These are phyloP conservation scores for Parasarocladium wereldwijsianum DNA, from an alignment of 2,329 filamentous ascomycete genomes.

Conservation along the genomic window DNA sequence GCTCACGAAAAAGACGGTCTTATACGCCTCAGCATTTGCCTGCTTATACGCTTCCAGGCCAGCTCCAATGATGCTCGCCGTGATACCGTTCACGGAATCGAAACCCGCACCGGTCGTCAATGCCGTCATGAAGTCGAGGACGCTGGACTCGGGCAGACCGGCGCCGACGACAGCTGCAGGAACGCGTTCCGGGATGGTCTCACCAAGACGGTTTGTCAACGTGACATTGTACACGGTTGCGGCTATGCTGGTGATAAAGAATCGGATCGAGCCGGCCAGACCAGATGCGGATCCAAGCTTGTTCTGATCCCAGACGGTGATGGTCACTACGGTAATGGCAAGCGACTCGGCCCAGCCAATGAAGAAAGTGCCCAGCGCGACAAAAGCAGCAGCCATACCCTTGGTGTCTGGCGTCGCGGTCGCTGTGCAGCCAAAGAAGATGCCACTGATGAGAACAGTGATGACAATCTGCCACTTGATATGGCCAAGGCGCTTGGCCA, in stretches of 20 bases:
- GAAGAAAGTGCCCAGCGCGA: conserved; percentile 17
- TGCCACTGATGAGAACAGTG: conserved; percentile 12
- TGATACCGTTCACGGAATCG: conserved; percentile 15
- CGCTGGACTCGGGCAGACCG: conserved; percentile 19
- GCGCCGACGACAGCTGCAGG: conserved; percentile 18
- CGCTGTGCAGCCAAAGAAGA: conserved; percentile 16
- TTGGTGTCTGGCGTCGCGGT: conserved; percentile 14
- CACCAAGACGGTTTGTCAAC: conserved; percentile 16
- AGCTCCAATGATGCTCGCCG: conserved; percentile 13
- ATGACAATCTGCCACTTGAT: conserved; percentile 18
- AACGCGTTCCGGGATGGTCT: conserved; percentile 16
- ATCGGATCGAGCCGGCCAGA: conserved; percentile 20
- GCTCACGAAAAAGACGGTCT: conserved; percentile 18
- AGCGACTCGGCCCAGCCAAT: conserved; percentile 20
- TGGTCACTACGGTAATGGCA: conserved; percentile 18
- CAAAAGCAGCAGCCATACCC: conserved; percentile 12
- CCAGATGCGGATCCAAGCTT: conserved; percentile 20
- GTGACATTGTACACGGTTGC: conserved; percentile 19
- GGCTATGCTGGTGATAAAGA: conserved; percentile 18
- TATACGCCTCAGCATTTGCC: conserved; percentile 19
- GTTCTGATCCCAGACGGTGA: conserved; percentile 17
- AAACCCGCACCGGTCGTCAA: conserved; percentile 15
- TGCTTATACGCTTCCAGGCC: conserved; percentile 16
- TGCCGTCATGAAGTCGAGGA: conserved; percentile 17
- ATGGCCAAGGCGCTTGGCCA: conserved; percentile 13